Evolutionary conservation across 1,284 basidiomycete genomes (phyloP).

Genomic region (Sanguinoderma infundibulare): DNA sequence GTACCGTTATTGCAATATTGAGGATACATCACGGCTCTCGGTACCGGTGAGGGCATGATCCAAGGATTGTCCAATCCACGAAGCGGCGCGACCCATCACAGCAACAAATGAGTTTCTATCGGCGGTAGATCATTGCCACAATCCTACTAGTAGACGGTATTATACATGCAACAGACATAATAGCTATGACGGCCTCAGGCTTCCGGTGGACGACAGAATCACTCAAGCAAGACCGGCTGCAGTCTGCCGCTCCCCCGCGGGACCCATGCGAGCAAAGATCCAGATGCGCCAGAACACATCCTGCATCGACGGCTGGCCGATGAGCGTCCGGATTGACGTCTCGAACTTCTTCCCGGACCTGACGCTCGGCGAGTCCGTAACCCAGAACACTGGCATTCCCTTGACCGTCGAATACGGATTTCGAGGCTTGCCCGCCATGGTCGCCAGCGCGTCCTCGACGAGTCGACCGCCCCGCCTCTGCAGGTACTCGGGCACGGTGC

Average conservation of each 20-base stretch:
- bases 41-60: too few species aligned
- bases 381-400: slow-evolving; percentile 20
- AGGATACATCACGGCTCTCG: too few species aligned
- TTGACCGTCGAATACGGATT: not conserved
- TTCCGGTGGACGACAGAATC: too few species aligned
- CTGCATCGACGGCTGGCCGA: slow-evolving; percentile 20
- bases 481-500: not conserved
- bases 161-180: too few species aligned
- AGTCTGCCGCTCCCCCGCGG: not conserved
- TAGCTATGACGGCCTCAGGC: too few species aligned
- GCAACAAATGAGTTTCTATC: too few species aligned
- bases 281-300: slow-evolving; percentile 22
- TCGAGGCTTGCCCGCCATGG: not conserved
- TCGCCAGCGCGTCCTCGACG: not conserved
- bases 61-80: too few species aligned
- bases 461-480: slow-evolving; percentile 1
- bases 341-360: slow-evolving; percentile 1
- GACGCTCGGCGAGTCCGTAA: slow-evolving; percentile 6
- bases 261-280: slow-evolving; percentile 22
- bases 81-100: too few species aligned
- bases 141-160: too few species aligned
- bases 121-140: too few species aligned
- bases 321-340: slow-evolving; percentile 19
- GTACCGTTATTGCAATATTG: not conserved
- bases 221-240: too few species aligned